Percentiles rank a stretch among this genome's conserved stretches.
phyloP scores from a whole-genome alignment of 116 monocot species.

The Phalaenopsis hybrid region DNA sequence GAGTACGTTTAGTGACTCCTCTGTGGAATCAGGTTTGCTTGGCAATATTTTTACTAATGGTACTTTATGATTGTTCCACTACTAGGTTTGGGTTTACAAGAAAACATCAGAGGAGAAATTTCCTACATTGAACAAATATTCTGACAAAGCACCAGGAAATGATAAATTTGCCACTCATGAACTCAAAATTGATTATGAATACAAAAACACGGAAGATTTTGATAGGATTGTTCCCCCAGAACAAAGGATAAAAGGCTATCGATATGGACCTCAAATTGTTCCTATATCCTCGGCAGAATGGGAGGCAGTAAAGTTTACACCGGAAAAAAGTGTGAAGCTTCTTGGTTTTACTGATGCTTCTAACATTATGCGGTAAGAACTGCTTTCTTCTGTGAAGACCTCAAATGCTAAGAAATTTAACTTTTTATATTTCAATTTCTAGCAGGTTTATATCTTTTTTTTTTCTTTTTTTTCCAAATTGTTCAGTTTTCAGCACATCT shows the following conservation, averaged over 20 bases:
- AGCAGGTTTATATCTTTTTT: not conserved
- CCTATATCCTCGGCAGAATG: constrained; percentile 78
- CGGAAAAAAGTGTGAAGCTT: constrained; percentile 83
- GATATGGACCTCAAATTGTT: constrained; percentile 94
- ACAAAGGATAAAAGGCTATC: constrained; percentile 91
- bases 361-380: constrained; percentile 57
- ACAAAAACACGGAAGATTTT: constrained; percentile 62
- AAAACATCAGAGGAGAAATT: constrained; percentile 95
- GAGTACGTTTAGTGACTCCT: not conserved
- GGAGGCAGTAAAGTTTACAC: constrained; percentile 80
- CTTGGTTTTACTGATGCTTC: constrained; percentile 81
- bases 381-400: not conserved
- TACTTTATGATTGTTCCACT: not conserved
- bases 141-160: constrained; percentile 76
- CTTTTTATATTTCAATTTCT: not conserved
- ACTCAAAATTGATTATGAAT: constrained; percentile 83
- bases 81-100: constrained; percentile 95
- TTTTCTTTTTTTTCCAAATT: not conserved
- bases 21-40: not conserved
- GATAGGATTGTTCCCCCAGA: constrained; percentile 81
- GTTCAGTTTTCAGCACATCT: not conserved
- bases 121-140: constrained; percentile 82
- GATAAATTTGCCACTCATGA: constrained; percentile 93
- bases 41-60: not conserved
- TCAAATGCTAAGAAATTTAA: not conserved